Evolutionary conservation across 345 rosid genomes (phyloP), one percentile per base, ranked within the genome.

Genomic region (rapeseed (Brassica napus)): DNA sequence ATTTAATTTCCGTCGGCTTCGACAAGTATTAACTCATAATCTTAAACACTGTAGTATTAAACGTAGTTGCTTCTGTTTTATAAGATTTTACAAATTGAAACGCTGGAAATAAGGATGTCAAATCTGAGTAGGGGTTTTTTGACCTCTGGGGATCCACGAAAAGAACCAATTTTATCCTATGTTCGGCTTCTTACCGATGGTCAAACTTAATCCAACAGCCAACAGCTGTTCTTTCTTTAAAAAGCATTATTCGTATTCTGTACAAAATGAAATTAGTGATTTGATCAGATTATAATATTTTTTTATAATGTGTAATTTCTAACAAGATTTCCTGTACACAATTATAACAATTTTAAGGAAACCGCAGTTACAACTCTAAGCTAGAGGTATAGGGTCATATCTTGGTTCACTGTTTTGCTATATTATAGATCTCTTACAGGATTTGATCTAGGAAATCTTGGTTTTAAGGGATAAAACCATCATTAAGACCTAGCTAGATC

Each of bases 141-240:
- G 59, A 68, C 78, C 82, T 63, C 58, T 68, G 82, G 82, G 70
- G 70, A 68, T 79, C 82, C 65, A 68, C 69, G 32, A 79, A 79
- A 79, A 21, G 4, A 74, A 47, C 1, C 26, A 74, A 73, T 71
- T 68, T 65, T 5, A 32, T 61, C 74, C 75, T 74, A 79, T 9
- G 62, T 68, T 79, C 74, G 65, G 69, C 82, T 62, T 73, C 75
- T 61, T 68, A 73, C 78, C 75, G 57, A 67, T 74, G 82, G 82
- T 79, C 66, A 68, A 24, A 61, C 75, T 49, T 68, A 79, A 70
- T 74, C 8, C 37, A 52, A 24, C 71, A 68, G 10, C 47, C 82
- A 73, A 73, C 78, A 73, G 78, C 82, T 79, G 82, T 61, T 60
- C 47, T 49, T 60, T n/a, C 24, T n/a, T 2, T 21, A 21, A 23